Percentiles rank a stretch among this genome's conserved stretches.
phyloP scores from a whole-genome alignment of 306 rosid species.

The Vigna nakashimae region DNA sequence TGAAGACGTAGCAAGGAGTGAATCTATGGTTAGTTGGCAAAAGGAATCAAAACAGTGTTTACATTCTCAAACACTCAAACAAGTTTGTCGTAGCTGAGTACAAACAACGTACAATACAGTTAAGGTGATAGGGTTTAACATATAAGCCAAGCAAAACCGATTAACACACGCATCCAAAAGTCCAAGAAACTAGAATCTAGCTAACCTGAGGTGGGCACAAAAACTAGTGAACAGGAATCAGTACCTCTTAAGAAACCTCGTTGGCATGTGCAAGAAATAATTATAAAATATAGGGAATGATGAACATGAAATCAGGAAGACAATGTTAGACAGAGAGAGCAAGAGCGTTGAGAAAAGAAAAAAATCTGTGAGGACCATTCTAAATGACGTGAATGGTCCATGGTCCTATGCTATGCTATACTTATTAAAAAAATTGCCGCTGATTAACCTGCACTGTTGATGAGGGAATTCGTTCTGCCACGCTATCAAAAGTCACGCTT shows the following conservation, averaged over 20 bases:
- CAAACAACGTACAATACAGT: constrained; percentile 29
- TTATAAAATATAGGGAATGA: constrained; percentile 23
- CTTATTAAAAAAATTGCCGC: constrained; percentile 35
- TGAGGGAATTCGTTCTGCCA: constrained; percentile 37
- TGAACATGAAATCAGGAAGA: constrained; percentile 34
- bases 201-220: constrained; percentile 35
- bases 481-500: constrained; percentile 63
- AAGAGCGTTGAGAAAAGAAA: neutral
- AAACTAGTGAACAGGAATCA: constrained; percentile 35
- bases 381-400: constrained; percentile 63
- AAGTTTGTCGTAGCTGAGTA: neutral
- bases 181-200: constrained; percentile 36
- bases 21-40: neutral
- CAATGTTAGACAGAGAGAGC: constrained; percentile 3
- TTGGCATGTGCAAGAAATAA: constrained; percentile 47
- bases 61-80: neutral
- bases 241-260: constrained; percentile 23
- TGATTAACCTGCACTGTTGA: constrained; percentile 51
- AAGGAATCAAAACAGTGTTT: constrained; percentile 1
- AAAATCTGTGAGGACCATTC: constrained; percentile 61
- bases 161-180: constrained; percentile 12
- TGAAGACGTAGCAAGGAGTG: neutral
- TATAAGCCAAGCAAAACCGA: constrained; percentile 7
- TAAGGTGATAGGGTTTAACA: constrained; percentile 46
- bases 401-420: constrained; percentile 55